A percentile compares a stretch with the other conserved stretches of the same genome.
phyloP scores from a whole-genome alignment of 179 eudicot genomes.

The Beta macrorhiza region DNA sequence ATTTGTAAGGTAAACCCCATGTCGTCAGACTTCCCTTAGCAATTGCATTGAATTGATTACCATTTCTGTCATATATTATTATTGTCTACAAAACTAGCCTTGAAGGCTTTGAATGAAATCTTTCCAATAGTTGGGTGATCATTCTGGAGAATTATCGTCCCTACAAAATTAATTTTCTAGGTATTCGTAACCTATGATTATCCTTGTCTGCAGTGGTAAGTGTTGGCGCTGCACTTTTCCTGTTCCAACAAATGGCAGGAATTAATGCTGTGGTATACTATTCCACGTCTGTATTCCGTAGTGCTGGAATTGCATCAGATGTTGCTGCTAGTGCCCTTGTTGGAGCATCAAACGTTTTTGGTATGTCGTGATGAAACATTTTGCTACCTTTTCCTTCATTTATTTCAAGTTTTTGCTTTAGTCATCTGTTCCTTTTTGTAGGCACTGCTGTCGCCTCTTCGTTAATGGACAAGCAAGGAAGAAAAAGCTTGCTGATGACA shows the following conservation, averaged over 20 bases:
- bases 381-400: neutral
- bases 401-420: conserved; percentile 3
- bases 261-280: conserved; percentile 96
- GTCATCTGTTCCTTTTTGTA: conserved; percentile 26
- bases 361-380: conserved; percentile 33
- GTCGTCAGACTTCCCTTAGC: too few species aligned
- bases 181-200: neutral
- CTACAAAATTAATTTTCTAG: neutral
- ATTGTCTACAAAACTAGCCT: too few species aligned
- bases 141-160: neutral
- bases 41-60: too few species aligned
- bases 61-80: too few species aligned
- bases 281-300: conserved; percentile 92
- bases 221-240: conserved; percentile 92
- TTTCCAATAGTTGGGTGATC: neutral
- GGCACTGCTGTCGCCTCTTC: conserved; percentile 89
- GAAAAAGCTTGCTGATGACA: conserved; percentile 84
- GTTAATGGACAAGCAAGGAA: conserved; percentile 91
- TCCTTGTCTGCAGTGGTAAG: conserved; percentile 71
- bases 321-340: conserved; percentile 98
- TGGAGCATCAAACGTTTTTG: conserved; percentile 92
- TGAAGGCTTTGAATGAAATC: too few species aligned
- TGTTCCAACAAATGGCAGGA: conserved; percentile 97
- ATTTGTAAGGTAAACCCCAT: too few species aligned
- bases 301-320: conserved; percentile 93